A percentile compares a stretch with the other conserved stretches of the same genome.
Evolutionary conservation across 495 filamentous ascomycete species (phyloP).

Genomic region (Penicillium antarcticum): DNA sequence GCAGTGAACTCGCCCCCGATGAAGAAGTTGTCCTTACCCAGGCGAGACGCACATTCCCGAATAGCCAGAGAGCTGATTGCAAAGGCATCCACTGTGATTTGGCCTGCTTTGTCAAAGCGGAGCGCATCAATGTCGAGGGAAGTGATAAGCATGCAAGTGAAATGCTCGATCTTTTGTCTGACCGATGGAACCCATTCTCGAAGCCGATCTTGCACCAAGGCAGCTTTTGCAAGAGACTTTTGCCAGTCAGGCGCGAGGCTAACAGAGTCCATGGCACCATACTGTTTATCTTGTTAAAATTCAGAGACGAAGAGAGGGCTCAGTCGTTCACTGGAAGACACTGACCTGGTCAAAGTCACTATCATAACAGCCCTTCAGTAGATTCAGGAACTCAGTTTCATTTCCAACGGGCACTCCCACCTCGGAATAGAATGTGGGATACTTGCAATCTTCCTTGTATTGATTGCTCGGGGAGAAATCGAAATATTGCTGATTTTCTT

Average conservation of each 20-base stretch:
- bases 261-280: conserved; percentile 65
- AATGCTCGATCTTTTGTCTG: conserved; percentile 52
- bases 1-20: conserved; percentile 63
- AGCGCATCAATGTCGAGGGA: conserved; percentile 65
- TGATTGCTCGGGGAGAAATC: conserved; percentile 60
- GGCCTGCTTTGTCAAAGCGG: conserved; percentile 65
- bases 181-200: conserved; percentile 66
- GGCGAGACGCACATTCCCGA: conserved; percentile 51
- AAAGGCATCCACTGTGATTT: conserved; percentile 62
- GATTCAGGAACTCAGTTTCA: conserved; percentile 33
- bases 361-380: conserved; percentile 58
- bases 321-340: no score
- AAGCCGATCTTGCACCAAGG: conserved; percentile 72
- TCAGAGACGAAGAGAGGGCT: no score
- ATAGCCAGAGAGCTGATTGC: conserved; percentile 50
- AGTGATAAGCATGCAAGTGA: conserved; percentile 62
- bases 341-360: conserved; percentile 58
- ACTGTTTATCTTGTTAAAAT: conserved; percentile 27
- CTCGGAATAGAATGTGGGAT: conserved; percentile 65
- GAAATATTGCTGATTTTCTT: conserved; percentile 51
- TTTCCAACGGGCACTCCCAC: conserved; percentile 49
- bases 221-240: conserved; percentile 67
- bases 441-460: conserved; percentile 56
- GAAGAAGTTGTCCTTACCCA: conserved; percentile 63
- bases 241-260: conserved; percentile 66